Percentiles rank a stretch among this genome's conserved stretches.
Conservation (phyloP, 2,329 filamentous ascomycete genomes). For the Parafenestella ontariensis region DNA sequence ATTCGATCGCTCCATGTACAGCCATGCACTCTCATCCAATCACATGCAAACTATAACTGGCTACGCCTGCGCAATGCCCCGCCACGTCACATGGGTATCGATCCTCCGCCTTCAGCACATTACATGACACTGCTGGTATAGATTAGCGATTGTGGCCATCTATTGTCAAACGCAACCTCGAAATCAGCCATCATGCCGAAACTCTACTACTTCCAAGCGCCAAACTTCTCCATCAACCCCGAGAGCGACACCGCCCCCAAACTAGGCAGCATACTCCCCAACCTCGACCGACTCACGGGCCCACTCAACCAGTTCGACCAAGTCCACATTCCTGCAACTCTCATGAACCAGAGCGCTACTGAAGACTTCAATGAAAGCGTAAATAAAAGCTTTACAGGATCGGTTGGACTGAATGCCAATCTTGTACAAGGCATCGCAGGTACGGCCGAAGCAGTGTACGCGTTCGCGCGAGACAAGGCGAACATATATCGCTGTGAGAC, state of each 20-base stretch:
- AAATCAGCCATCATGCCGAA: constrained; percentile 2
- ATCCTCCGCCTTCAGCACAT: not conserved
- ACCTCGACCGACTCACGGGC: constrained; percentile 3
- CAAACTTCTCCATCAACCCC: constrained; percentile 2
- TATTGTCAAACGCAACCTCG: not conserved
- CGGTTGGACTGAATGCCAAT: constrained; percentile 4
- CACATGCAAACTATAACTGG: not conserved
- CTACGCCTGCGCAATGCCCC: too few relatives aligned
- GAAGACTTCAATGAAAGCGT: not conserved
- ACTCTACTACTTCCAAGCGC: constrained; percentile 7
- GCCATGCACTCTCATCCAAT: not conserved
- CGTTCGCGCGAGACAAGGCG: constrained; percentile 1
- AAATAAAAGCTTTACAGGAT: not conserved
- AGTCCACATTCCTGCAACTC: not conserved
- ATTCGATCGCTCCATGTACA: not conserved
- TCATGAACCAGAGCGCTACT: constrained; percentile 3
- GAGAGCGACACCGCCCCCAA: constrained; percentile 1
- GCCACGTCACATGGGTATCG: not conserved
- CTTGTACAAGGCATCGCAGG: constrained; percentile 2
- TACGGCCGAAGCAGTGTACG: not conserved
- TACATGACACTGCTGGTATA: not conserved
- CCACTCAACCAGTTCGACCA: constrained; percentile 6
- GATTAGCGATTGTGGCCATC: not conserved
- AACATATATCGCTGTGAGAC: constrained; percentile 6
- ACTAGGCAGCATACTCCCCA: constrained; percentile 12